Percentiles rank a stretch among this genome's conserved stretches.
phyloP scores from a whole-genome alignment of 2,329 filamentous ascomycete species.

The Penicillium decumbens region DNA sequence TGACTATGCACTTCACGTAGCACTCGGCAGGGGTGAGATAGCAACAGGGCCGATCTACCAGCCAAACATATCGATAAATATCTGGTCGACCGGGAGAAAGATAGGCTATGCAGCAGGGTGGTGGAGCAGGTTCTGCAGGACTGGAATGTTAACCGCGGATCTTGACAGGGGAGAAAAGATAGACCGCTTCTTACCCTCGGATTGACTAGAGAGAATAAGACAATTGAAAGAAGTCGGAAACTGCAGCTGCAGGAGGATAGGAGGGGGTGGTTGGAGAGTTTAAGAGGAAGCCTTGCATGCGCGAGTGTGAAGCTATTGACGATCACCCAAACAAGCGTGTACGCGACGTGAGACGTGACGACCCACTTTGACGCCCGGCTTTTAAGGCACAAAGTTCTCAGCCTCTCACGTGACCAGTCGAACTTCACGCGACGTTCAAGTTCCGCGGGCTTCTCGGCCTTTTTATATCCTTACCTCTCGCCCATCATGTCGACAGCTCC shows the following conservation, averaged over 20 bases:
- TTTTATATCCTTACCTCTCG: constrained; percentile 24
- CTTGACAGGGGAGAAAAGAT: constrained; percentile 8
- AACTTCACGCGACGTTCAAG: constrained; percentile 13
- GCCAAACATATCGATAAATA: constrained; percentile 17
- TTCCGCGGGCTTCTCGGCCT: constrained; percentile 14
- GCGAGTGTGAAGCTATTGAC: constrained; percentile 29
- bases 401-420: constrained; percentile 14
- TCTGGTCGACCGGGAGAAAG: constrained; percentile 34
- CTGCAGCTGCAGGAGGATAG: constrained; percentile 15
- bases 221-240: constrained; percentile 9
- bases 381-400: neutral
- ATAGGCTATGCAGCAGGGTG: constrained; percentile 27
- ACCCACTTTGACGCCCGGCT: constrained; percentile 19
- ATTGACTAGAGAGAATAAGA: constrained; percentile 6
- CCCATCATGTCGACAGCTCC: constrained; percentile 50
- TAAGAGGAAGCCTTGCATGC: constrained; percentile 33
- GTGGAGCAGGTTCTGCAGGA: constrained; percentile 22
- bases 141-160: constrained; percentile 27
- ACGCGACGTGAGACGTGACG: constrained; percentile 36
- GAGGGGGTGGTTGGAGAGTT: constrained; percentile 20
- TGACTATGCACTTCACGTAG: constrained; percentile 9
- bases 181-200: constrained; percentile 12
- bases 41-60: constrained; percentile 13
- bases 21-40: constrained; percentile 6
- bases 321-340: constrained; percentile 32